Evolutionary conservation across 2,329 filamentous ascomycete species (phyloP), one percentile per base, ranked within the genome.

Genomic region (Penicillium crustosum): DNA sequence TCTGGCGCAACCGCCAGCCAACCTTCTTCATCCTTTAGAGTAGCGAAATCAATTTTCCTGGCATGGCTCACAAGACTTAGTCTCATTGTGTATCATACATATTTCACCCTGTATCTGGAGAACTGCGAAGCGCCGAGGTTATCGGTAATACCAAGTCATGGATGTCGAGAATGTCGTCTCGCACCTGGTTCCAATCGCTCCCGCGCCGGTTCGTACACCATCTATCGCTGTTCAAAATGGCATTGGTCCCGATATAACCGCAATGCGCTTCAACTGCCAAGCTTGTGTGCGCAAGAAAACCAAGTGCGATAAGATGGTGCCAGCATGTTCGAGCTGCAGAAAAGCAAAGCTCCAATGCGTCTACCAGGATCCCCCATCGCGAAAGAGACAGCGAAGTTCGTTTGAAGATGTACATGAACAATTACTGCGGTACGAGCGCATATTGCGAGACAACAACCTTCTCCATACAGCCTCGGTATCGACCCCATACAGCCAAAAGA

Each of bases 341-440:
- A 74, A 71, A 55, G 59, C 61, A 17, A 70, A 72, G 45, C 61
- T 76, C 3, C 64, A 74, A 15, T 81, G 79, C 59, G 29, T 70
- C 7, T 81, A 80, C 43, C 72, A 75, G 56, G 69, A 72, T 19
- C 31, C 78, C 76, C 64, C 65, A 4, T 73, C 76, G 19, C 72
- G 76, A 12, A 71, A 71, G 53, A 68, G 75, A 23, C 79, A 78
- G 61, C 68, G 73, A 39, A 74, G 74, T 49, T 66, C 65, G 21
- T 68, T 61, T 42, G 69, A 70, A 29, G 70, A 69, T 33, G 35
- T 70, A 7, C 25, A 72, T 12, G 74, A 78, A 50, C 67, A 66
- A 27, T 66, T 79, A 2, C 73, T 73, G 5, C 70, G 67, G 8
- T 79, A 79, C 49, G 78, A 81, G 60, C 62, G 66, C 21, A 70